Conservation (phyloP, 176 grass and related monocot species). For the Musa schizocarpa region DNA sequence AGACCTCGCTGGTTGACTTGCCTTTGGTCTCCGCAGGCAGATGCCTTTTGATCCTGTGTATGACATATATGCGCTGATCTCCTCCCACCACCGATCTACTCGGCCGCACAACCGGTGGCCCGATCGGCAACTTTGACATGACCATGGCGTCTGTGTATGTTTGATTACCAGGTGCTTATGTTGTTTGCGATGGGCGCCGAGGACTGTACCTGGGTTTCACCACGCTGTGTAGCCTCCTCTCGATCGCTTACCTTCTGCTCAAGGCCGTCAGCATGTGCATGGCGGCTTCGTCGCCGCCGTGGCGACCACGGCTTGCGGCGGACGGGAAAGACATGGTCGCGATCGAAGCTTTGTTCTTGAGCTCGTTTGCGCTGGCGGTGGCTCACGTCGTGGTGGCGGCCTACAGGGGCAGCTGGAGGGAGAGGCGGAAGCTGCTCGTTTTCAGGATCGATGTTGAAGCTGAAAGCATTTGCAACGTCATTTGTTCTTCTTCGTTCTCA, state of each 20-base stretch:
- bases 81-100: too few relatives aligned
- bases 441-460: slow-evolving; percentile 14
- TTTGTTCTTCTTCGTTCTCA: too few relatives aligned
- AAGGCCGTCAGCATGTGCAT: not conserved
- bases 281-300: not conserved
- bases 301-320: too few relatives aligned
- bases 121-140: too few relatives aligned
- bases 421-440: slow-evolving; percentile 9
- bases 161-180: slow-evolving; percentile 11
- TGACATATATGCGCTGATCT: not conserved
- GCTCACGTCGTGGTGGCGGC: slow-evolving; percentile 15
- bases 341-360: slow-evolving; percentile 9
- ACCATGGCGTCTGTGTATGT: too few relatives aligned
- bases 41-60: slow-evolving; percentile 5
- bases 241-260: not conserved
- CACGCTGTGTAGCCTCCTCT: not conserved
- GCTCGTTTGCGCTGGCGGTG: slow-evolving; percentile 7
- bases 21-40: not conserved
- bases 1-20: slow-evolving; percentile 2
- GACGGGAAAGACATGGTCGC: not conserved
- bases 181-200: not conserved
- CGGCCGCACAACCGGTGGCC: too few relatives aligned
- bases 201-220: not conserved
- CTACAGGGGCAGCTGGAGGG: not conserved
- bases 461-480: not conserved